These are phyloP conservation scores for Pisolithus microcarpus DNA, from an alignment of 768 basidiomycete genomes.

Conservation along the genomic window DNA sequence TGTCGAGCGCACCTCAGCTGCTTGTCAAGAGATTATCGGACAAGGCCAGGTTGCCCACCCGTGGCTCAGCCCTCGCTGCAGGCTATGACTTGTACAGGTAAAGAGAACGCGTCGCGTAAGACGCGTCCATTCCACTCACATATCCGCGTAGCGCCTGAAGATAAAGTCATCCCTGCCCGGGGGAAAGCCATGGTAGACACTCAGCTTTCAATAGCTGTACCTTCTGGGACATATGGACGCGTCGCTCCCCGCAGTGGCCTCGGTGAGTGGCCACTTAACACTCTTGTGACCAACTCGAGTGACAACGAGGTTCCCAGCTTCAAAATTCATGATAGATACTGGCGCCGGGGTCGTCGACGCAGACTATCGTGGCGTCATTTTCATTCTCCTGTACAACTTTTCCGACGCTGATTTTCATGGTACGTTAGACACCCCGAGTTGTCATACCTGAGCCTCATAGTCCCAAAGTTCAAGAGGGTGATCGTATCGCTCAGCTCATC, in stretches of 20 bases:
- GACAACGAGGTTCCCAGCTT: conserved; percentile 44
- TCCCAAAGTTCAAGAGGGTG: conserved; percentile 75
- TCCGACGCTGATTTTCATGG: conserved; percentile 87
- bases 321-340: conserved; percentile 96
- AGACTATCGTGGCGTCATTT: conserved; percentile 89
- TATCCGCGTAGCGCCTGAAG: conserved; percentile 61
- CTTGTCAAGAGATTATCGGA: conserved; percentile 81
- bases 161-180: conserved; percentile 73
- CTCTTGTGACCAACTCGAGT: background rate
- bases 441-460: conserved; percentile 1
- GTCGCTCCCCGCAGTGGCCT: conserved; percentile 94
- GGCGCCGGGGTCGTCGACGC: conserved; percentile 97
- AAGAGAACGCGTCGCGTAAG: background rate
- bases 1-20: conserved; percentile 41
- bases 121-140: conserved; percentile 2
- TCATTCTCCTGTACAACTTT: conserved; percentile 88
- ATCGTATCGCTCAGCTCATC: conserved; percentile 94
- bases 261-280: conserved; percentile 44
- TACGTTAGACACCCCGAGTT: conserved; percentile 20
- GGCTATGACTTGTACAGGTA: conserved; percentile 96
- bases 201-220: conserved; percentile 90
- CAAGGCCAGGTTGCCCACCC: conserved; percentile 77
- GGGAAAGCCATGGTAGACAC: conserved; percentile 92
- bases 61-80: conserved; percentile 80
- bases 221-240: conserved; percentile 89